Conservation (phyloP, 2,329 filamentous ascomycete genomes). For the Zarea fungicola region DNA sequence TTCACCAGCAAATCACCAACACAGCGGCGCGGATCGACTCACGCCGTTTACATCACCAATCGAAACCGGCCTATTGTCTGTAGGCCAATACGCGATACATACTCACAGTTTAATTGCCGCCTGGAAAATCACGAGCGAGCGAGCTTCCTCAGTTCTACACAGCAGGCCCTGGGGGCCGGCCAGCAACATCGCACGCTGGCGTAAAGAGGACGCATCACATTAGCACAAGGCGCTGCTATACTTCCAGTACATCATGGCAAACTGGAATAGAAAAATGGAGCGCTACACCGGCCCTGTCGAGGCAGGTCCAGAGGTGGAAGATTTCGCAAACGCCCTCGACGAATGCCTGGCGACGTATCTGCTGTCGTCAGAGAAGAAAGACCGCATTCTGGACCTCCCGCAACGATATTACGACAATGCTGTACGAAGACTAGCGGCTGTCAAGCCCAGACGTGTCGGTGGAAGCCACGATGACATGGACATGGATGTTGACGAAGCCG, state of each 20-base stretch:
- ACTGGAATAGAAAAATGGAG: not conserved
- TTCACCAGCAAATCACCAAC: not conserved
- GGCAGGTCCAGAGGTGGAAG: constrained; percentile 76
- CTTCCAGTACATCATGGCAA: not conserved
- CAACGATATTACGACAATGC: constrained; percentile 54
- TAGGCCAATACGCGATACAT: too few relatives aligned
- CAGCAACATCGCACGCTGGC: constrained; percentile 5
- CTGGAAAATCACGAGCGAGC: not conserved
- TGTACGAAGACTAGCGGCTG: constrained; percentile 26
- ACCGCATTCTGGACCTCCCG: constrained; percentile 60
- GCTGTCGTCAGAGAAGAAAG: constrained; percentile 50
- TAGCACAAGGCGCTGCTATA: not conserved
- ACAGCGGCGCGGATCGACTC: not conserved
- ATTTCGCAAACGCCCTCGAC: constrained; percentile 79
- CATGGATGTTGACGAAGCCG: constrained; percentile 52
- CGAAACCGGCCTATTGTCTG: too few relatives aligned
- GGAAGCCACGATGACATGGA: constrained; percentile 42
- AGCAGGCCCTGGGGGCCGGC: not conserved
- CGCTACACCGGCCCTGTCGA: constrained; percentile 37
- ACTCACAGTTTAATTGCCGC: not conserved
- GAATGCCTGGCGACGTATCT: constrained; percentile 55
- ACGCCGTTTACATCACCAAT: not conserved
- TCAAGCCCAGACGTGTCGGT: constrained; percentile 24
- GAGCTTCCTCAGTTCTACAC: constrained; percentile 1
- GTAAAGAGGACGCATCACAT: not conserved